A percentile compares a stretch with the other conserved stretches of the same genome.
Evolutionary conservation across 192 early-diverging fungal species (phyloP).

Genomic region (Paraglomus brasilianum): DNA sequence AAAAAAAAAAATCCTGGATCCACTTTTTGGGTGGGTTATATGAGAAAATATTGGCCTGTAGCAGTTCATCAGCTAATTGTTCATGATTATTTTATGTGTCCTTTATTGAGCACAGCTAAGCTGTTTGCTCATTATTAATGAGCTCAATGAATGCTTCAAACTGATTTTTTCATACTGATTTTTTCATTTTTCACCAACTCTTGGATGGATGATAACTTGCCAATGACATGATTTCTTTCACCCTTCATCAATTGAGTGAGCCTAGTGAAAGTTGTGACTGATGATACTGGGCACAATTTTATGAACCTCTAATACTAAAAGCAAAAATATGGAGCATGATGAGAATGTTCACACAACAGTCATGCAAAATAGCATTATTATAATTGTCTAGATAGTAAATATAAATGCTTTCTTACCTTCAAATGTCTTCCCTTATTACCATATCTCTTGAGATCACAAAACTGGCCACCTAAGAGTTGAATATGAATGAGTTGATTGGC

Average conservation of each 20-base stretch:
- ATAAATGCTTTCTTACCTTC: slow-evolving; percentile 23
- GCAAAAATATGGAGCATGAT: slow-evolving; percentile 22
- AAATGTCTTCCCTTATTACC: slow-evolving; percentile 13
- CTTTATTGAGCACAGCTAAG: no score
- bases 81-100: no score
- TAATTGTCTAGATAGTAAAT: slow-evolving; percentile 28
- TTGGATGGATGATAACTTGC: slow-evolving; percentile 4
- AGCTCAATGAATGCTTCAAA: no score
- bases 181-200: slow-evolving; percentile 22
- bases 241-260: slow-evolving; percentile 5
- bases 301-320: slow-evolving; percentile 31
- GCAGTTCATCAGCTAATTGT: no score
- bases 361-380: slow-evolving; percentile 5
- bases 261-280: slow-evolving; percentile 14
- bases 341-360: slow-evolving; percentile 21
- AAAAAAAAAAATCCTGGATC: no score
- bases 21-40: no score
- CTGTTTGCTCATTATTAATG: no score
- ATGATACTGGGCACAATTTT: not conserved
- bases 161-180: no score
- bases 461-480: slow-evolving; percentile 21
- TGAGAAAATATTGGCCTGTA: no score
- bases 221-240: slow-evolving; percentile 12
- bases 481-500: slow-evolving; percentile 20
- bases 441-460: slow-evolving; percentile 26